Evolutionary conservation across 1,284 basidiomycete genomes (phyloP), one percentile per base, ranked within the genome.

Genomic region (Austropuccinia psidii): DNA sequence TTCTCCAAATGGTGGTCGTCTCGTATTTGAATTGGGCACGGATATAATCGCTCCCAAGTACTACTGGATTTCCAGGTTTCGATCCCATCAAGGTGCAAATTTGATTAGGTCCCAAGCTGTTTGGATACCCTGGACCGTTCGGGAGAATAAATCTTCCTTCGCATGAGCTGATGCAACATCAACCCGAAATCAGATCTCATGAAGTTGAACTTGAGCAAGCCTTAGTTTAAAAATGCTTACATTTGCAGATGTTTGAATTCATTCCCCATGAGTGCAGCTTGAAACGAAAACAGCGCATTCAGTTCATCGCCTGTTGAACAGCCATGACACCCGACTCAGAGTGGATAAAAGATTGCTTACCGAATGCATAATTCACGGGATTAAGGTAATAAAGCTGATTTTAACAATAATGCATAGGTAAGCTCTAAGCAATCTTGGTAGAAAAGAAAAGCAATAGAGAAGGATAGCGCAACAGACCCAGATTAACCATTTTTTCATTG

Each of bases 401-500:
- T 24, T 73, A 58, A 21, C 13, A 13, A 27, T 13, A 43, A 76
- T 19, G 24, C 19, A 2, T 5, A 49, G 3, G 45, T 49, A 5
- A 49, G 45, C 45, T 4, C 19, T 24, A 49, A 49, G 4, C 3
- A 19, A n/a, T n/a, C n/a, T n/a, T n/a, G n/a, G n/a, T n/a, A n/a
- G n/a, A n/a, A n/a, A 2, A 11, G 24, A 3, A 11, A 4, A 49
- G 45, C 3, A 3, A 49, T 17, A 49, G 19, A 19, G 52, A 31
- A 52, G 43, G 15, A 15, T 11, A 29, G 7, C 75, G 76, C 64
- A 52, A 78, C 76, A 79, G 52, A 91, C 86, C 90, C 91, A 93
- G 83, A 90, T 91, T 19, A 93, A 80, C 91, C 91, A 94, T 65
- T 89, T 83, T 80, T 91, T 89, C 90, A 94, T 92, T 74, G 85